Evolutionary conservation across 768 basidiomycete genomes (phyloP).

Genomic region (Pleurotus cornucopiae): DNA sequence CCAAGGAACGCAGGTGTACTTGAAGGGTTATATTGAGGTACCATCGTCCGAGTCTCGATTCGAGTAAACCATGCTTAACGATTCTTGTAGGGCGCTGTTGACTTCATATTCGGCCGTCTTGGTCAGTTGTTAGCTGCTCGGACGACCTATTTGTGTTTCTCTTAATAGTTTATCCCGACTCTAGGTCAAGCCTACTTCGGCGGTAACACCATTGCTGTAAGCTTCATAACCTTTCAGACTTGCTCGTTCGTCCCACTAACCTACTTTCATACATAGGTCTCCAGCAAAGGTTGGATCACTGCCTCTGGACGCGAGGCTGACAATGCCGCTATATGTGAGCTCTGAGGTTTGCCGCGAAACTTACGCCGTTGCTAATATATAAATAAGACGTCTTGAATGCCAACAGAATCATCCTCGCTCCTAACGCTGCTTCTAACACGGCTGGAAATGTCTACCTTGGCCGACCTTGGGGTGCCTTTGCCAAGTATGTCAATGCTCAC

Average conservation of each 20-base stretch:
- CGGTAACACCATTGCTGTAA: conserved; percentile 39
- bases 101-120: conserved; percentile 47
- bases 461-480: conserved; percentile 45
- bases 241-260: background rate
- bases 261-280: conserved; percentile 13
- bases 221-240: too few relatives aligned
- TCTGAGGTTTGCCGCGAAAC: background rate
- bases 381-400: conserved; percentile 38
- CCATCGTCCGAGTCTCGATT: background rate
- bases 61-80: too few relatives aligned
- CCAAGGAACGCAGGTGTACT: conserved; percentile 44
- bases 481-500: conserved; percentile 27
- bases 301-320: conserved; percentile 43
- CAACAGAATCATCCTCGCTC: conserved; percentile 38
- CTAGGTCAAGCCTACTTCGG: conserved; percentile 41
- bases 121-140: conserved; percentile 5
- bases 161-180: background rate
- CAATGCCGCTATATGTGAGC: conserved; percentile 42
- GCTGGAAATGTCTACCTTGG: conserved; percentile 37
- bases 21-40: conserved; percentile 44
- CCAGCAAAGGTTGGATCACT: conserved; percentile 40
- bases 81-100: conserved; percentile 34
- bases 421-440: conserved; percentile 31
- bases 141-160: background rate
- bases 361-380: background rate